Percentiles rank a stretch among this genome's conserved stretches.
Conservation (phyloP, 352 stramenopile species). For the Phytophthora nicotianae region DNA sequence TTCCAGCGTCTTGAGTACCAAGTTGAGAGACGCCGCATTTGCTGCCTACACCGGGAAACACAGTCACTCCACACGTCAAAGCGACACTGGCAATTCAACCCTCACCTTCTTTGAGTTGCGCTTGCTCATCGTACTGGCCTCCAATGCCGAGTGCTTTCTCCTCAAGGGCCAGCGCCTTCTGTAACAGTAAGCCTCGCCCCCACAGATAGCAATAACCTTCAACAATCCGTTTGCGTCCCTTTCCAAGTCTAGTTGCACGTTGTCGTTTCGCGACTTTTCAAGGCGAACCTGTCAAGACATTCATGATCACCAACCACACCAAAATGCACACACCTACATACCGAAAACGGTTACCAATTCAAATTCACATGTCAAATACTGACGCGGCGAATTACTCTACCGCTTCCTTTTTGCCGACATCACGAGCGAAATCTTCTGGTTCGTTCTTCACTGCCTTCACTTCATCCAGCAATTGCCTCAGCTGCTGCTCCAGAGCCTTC, state of each 20-base stretch:
- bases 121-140: conserved; percentile 49
- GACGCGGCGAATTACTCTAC: conserved; percentile 28
- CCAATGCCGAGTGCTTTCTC: not conserved
- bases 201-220: not conserved
- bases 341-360: conserved; percentile 18
- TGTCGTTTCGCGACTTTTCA: conserved; percentile 60
- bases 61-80: conserved; percentile 1
- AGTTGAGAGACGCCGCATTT: conserved; percentile 56
- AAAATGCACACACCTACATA: conserved; percentile 16
- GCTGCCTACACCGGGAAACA: conserved; percentile 10
- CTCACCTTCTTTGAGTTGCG: conserved; percentile 53
- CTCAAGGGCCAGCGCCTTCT: not conserved
- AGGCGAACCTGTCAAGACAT: conserved; percentile 7
- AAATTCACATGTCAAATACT: conserved; percentile 26
- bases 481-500: conserved; percentile 48
- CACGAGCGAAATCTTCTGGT: conserved; percentile 1
- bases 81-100: not conserved
- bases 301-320: conserved; percentile 8
- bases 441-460: conserved; percentile 14
- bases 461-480: conserved; percentile 51
- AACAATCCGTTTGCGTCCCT: conserved; percentile 21
- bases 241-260: not conserved
- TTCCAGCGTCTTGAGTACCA: conserved; percentile 63
- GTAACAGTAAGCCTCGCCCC: not conserved
- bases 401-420: conserved; percentile 10